Evolutionary conservation across 805 yeast species (phyloP), one percentile per base, ranked within the genome.

Genomic region (baker's yeast (Saccharomyces cerevisiae)): DNA sequence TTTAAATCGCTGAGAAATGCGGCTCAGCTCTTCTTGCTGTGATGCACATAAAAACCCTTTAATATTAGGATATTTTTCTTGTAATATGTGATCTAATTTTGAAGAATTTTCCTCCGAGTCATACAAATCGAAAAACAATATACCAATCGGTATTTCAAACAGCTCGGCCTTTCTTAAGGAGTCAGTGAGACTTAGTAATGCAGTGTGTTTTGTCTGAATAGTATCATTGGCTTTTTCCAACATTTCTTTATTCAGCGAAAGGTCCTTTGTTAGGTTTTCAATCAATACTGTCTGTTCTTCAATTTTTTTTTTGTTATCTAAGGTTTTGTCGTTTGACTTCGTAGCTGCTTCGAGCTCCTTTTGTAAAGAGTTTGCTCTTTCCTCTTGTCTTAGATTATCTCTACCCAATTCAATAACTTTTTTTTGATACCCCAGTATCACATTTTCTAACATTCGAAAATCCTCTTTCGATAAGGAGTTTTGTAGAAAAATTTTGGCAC

Each of bases 111-210:
- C 26, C 27, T 48, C 41, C 31, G 24, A 30, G 22, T 48, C 32
- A 21, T 36, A 47, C 31, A 22, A 21, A 10, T 48, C 21, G 1
- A n/a, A 24, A 22, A 52, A 48, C 17, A 52, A 6, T 24, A 43
- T 9, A 11, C 56, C 56, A 24, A 53, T 48, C 8, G 29, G n/a
- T 31, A 54, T 31, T 24, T 48, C 50, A 31, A 48, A 54, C 8
- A 51, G 27, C 30, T 36, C 24, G 6, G 17, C 43, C 8, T 36
- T 36, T n/a, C 43, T 22, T 17, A 36, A 21, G 22, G 43, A n/a
- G 43, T 36, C 43, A 36, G 43, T 36, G 11, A 36, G 43, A 17
- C 43, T 36, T 9, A 36, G 8, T 36, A 36, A 21, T 36, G 43
- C 43, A 17, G 43, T 36, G 9, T 36, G 43, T 36, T 36, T 36